Evolutionary conservation across 805 yeast genomes (phyloP), one percentile per base, ranked within the genome.

Genomic region (Wickerhamiella australiensis): DNA sequence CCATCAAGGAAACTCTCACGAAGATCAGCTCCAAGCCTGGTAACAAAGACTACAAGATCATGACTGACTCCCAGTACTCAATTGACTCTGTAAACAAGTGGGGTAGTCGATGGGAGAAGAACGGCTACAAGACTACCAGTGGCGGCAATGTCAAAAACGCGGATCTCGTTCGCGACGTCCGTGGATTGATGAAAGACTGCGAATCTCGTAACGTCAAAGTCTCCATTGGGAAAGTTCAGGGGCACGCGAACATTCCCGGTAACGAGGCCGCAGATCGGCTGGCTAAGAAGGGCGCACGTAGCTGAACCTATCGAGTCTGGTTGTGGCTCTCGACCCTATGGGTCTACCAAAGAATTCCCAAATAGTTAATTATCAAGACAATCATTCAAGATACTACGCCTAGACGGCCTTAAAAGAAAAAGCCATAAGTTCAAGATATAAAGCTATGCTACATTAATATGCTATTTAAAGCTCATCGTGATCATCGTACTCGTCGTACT

Each of bases 61-160:
- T 67, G 33, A 73, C 92, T 0, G 96, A 88, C 63, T 85, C 95
- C 0, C 70, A 72, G 57, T 85, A 85, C 57, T 69, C 82, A 0
- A 71, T 72, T 29, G 73, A 79, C 2, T 64, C 78, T 38, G 54
- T 84, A 17, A 74, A 74, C 3, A 66, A 64, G 6, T 85, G 94
- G 82, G 66, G 71, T 22, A 50, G 63, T 5, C 66, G 63, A 0
- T 83, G 92, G 90, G 65, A 65, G 15, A 50, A 51, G 6, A 76
- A 79, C 53, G 79, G 76, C 13, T 80, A 80, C 74, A 64, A 56
- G 46, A 74, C 59, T 2, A 46, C 75, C 50, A 53, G 64, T 53
- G 76, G 79, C 27, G 50, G 56, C 31, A 52, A 65, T 25, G 78
- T 85, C 42, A 65, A 63, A 20, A 80, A 82, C 61, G 57, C 57